phyloP scores from a whole-genome alignment of 1,284 basidiomycete species.

The Pascua sp. region DNA sequence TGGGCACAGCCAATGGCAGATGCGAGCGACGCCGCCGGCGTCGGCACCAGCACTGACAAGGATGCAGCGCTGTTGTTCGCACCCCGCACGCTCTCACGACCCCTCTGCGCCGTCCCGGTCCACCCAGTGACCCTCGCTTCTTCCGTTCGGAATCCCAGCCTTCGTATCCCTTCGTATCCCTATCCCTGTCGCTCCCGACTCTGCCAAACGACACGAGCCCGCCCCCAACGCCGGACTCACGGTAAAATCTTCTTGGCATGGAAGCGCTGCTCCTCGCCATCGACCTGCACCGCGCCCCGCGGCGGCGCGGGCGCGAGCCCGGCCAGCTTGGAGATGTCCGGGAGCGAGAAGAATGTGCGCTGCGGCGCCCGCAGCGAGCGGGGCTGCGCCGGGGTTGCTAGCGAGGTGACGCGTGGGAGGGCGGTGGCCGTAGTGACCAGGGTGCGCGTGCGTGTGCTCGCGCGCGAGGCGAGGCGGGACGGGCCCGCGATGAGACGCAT shows the following conservation, averaged over 20 bases:
- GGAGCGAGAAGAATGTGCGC: constrained; percentile 46
- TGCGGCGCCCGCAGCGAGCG: background rate
- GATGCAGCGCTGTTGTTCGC: no score
- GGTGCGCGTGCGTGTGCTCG: background rate
- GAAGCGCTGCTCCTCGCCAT: constrained; percentile 41
- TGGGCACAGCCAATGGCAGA: background rate
- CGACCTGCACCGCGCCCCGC: constrained; percentile 5
- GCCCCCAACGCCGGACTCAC: no score
- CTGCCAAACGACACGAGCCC: no score
- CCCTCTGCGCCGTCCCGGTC: no score
- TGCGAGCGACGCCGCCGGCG: background rate
- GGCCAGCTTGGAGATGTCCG: constrained; percentile 45
- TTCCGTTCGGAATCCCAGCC: background rate
- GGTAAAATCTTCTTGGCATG: constrained; percentile 71
- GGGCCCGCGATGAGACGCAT: no score
- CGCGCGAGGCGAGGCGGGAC: no score
- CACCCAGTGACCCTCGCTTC: background rate
- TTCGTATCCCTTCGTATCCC: no score
- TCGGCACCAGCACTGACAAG: background rate
- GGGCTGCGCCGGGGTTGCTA: no score
- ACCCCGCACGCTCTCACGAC: no score
- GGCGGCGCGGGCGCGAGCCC: constrained; percentile 15
- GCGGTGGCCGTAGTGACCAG: background rate
- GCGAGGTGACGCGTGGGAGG: no score
- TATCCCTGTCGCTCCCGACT: no score